A percentile compares a stretch with the other conserved stretches of the same genome.
These are phyloP conservation scores for Cardiospermum halicacabum DNA, from an alignment of 345 rosid species.

Conservation along the genomic window DNA sequence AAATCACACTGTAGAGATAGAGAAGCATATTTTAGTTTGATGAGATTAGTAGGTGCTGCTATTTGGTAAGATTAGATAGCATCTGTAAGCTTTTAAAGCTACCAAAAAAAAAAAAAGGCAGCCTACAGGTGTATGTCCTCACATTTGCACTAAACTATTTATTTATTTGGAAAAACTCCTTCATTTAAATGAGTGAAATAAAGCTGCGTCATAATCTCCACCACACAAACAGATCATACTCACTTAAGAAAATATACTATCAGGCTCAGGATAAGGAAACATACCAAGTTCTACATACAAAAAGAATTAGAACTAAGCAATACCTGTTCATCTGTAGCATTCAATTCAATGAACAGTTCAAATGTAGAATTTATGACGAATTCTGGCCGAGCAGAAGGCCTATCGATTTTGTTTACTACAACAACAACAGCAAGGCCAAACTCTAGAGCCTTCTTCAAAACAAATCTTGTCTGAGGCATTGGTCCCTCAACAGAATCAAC, in stretches of 20 bases:
- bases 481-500: slow-evolving; percentile 99
- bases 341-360: slow-evolving; percentile 91
- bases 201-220: slow-evolving; percentile 4
- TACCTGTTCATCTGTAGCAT: slow-evolving; percentile 99
- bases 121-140: not conserved
- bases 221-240: not conserved
- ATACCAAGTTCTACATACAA: not conserved
- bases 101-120: not conserved
- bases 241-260: not conserved
- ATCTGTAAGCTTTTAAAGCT: not conserved
- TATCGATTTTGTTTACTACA: slow-evolving; percentile 94
- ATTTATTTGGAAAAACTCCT: not conserved
- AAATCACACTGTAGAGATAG: slow-evolving; percentile 87
- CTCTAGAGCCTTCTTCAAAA: slow-evolving; percentile 93
- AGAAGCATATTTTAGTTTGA: slow-evolving; percentile 8
- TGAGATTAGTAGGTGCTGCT: slow-evolving; percentile 4
- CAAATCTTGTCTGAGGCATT: slow-evolving; percentile 98
- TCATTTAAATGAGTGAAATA: not conserved
- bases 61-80: not conserved
- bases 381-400: slow-evolving; percentile 95
- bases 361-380: slow-evolving; percentile 90
- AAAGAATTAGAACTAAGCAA: not conserved
- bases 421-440: slow-evolving; percentile 96
- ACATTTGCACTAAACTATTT: not conserved
- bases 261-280: not conserved